Conservation (phyloP, 2,329 filamentous ascomycete genomes). For the Aspergillus sp. region DNA sequence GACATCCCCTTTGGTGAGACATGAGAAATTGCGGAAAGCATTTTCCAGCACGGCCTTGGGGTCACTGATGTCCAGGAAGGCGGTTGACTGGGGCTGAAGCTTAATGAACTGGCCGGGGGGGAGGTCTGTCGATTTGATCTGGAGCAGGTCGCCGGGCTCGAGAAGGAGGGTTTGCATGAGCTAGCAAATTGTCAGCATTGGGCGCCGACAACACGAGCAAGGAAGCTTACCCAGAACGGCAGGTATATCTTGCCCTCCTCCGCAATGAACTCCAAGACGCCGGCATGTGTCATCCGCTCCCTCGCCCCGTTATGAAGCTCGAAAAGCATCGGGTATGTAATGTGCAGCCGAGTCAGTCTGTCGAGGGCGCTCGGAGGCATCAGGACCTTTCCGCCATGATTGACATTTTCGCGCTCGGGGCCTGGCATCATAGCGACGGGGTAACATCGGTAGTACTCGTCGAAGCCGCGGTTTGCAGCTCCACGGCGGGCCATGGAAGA, state of each 20-base stretch:
- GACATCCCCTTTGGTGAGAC: conserved; percentile 82
- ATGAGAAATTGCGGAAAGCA: conserved; percentile 90
- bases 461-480: conserved; percentile 64
- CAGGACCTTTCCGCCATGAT: conserved; percentile 96
- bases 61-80: conserved; percentile 93
- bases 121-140: conserved; percentile 89
- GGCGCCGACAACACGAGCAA: not conserved
- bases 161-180: conserved; percentile 88
- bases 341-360: conserved; percentile 90
- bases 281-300: conserved; percentile 75
- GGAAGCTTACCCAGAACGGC: conserved; percentile 75
- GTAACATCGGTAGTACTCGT: conserved; percentile 98
- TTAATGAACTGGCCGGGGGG: conserved; percentile 89
- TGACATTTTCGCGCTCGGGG: conserved; percentile 76
- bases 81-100: conserved; percentile 83
- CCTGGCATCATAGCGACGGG: conserved; percentile 90
- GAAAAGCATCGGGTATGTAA: conserved; percentile 95
- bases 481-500: conserved; percentile 43
- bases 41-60: conserved; percentile 96
- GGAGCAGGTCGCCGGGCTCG: conserved; percentile 86
- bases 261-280: conserved; percentile 93
- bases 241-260: conserved; percentile 95
- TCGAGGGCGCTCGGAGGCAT: conserved; percentile 93
- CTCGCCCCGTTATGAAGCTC: conserved; percentile 85
- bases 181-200: conserved; percentile 35